Conservation (phyloP, 2,329 filamentous ascomycete genomes). For the Colletotrichum caudatum region DNA sequence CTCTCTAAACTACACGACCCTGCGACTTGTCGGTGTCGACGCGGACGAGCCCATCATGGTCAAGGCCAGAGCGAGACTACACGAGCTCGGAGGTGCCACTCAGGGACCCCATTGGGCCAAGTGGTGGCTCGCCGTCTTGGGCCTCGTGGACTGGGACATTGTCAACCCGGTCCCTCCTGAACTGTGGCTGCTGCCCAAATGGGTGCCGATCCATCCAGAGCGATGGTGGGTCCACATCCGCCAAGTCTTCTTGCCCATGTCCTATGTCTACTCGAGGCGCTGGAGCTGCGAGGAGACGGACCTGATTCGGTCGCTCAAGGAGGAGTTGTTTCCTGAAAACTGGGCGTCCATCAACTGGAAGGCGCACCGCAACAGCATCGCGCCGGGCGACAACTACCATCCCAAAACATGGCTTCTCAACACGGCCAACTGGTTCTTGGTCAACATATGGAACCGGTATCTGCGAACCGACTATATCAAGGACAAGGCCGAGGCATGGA, state of each 20-base stretch:
- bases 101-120: slow-evolving; percentile 96
- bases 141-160: slow-evolving; percentile 87
- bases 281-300: slow-evolving; percentile 83
- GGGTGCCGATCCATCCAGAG: slow-evolving; percentile 91
- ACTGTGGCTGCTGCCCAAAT: slow-evolving; percentile 92
- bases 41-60: slow-evolving; percentile 87
- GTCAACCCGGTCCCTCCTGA: slow-evolving; percentile 96
- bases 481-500: slow-evolving; percentile 81
- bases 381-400: slow-evolving; percentile 86
- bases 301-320: slow-evolving; percentile 76
- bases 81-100: slow-evolving; percentile 86
- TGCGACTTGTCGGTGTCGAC: slow-evolving; percentile 85
- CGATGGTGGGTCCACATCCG: slow-evolving; percentile 99
- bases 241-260: slow-evolving; percentile 95
- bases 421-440: slow-evolving; percentile 80
- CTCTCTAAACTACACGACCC: slow-evolving; percentile 83
- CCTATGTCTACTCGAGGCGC: slow-evolving; percentile 85
- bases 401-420: slow-evolving; percentile 90
- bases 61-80: slow-evolving; percentile 84
- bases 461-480: slow-evolving; percentile 75
- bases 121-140: slow-evolving; percentile 90
- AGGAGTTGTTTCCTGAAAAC: slow-evolving; percentile 86
- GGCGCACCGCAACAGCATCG: slow-evolving; percentile 84
- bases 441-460: slow-evolving; percentile 84
- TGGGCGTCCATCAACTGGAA: slow-evolving; percentile 84